Evolutionary conservation across 2,329 filamentous ascomycete species (phyloP).

Genomic region (Diaporthe ilicicola): DNA sequence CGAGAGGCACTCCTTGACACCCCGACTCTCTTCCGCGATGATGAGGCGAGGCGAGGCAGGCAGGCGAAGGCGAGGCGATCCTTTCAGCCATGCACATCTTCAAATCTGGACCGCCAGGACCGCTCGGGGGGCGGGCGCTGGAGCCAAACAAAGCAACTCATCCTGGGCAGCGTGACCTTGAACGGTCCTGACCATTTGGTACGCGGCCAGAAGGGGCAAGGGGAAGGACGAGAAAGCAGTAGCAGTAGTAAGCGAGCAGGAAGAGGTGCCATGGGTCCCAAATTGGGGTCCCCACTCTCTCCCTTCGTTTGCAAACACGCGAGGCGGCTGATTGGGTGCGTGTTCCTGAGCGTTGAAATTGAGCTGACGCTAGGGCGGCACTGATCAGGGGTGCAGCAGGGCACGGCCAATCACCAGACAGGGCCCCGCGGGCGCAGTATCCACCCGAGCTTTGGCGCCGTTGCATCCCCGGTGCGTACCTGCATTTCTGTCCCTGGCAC

Average conservation of each 20-base stretch:
- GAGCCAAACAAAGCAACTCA: constrained; percentile 6
- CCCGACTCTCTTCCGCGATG: neutral
- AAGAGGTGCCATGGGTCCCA: constrained; percentile 7
- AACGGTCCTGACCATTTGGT: constrained; percentile 15
- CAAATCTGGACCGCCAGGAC: constrained; percentile 3
- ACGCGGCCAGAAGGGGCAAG: constrained; percentile 11
- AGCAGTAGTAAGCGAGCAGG: neutral
- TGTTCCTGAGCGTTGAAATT: constrained; percentile 37
- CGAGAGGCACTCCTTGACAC: neutral
- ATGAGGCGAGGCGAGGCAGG: constrained; percentile 11
- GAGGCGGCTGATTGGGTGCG: constrained; percentile 28
- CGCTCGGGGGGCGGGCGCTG: neutral
- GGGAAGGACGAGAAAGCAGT: neutral
- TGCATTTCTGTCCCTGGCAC: constrained; percentile 31
- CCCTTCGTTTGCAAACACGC: constrained; percentile 37
- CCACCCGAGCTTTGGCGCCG: constrained; percentile 32
- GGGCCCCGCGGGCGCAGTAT: constrained; percentile 11
- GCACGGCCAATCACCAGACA: constrained; percentile 27
- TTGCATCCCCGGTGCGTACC: constrained; percentile 32
- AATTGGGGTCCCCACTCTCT: constrained; percentile 36
- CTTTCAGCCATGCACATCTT: constrained; percentile 1
- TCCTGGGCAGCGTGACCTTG: constrained; percentile 13
- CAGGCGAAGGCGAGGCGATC: constrained; percentile 10
- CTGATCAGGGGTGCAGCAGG: constrained; percentile 29
- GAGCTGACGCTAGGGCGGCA: constrained; percentile 30